Evolutionary conservation across 2,329 filamentous ascomycete genomes (phyloP).

Genomic region (Neopestalotiopsis sp.): DNA sequence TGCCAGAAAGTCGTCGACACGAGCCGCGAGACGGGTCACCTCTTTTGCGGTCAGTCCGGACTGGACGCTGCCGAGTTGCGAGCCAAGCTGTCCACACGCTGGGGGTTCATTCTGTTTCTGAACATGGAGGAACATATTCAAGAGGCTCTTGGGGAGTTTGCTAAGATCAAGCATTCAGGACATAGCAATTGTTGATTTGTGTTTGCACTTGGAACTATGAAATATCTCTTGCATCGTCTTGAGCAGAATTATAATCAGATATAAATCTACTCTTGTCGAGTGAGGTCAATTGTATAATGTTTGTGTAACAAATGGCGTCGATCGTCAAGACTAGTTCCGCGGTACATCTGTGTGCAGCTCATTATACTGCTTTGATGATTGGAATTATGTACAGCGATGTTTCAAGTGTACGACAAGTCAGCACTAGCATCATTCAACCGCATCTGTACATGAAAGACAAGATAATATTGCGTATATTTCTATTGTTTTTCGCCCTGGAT

Average conservation of each 20-base stretch:
- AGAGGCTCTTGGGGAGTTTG: not conserved
- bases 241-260: too few relatives aligned
- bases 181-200: too few relatives aligned
- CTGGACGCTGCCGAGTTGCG: not conserved
- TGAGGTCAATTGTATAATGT: too few relatives aligned
- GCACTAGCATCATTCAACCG: not conserved
- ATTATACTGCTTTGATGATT: too few relatives aligned
- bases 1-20: not conserved
- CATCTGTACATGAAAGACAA: not conserved
- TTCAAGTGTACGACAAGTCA: not conserved
- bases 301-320: too few relatives aligned
- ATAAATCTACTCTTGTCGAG: too few relatives aligned
- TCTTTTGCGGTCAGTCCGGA: not conserved
- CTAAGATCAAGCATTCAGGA: not conserved
- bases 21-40: not conserved
- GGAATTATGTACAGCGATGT: not conserved
- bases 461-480: not conserved
- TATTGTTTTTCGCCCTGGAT: not conserved
- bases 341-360: too few relatives aligned
- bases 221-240: too few relatives aligned
- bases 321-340: too few relatives aligned
- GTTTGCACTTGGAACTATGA: too few relatives aligned
- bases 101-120: not conserved
- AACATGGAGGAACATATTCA: not conserved
- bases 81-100: not conserved